Evolutionary conservation across 2,329 filamentous ascomycete species (phyloP).

Genomic region (Trichoderma citrinoviride): DNA sequence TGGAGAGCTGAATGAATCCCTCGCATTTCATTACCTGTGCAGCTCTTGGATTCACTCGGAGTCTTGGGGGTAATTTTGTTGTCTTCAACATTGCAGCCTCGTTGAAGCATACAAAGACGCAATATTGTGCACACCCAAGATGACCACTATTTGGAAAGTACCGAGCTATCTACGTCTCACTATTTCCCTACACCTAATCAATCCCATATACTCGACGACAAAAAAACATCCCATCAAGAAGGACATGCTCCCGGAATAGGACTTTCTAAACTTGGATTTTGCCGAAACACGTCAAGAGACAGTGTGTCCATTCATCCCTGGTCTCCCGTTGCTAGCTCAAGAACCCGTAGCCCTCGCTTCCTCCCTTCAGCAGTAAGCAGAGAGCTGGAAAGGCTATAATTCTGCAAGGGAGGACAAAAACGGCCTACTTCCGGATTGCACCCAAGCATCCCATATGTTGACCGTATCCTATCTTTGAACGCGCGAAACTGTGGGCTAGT

Average conservation of each 20-base stretch:
- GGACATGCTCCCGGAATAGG: too few species aligned
- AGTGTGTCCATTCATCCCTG: not conserved
- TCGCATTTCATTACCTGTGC: not conserved
- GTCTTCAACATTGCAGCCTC: too few species aligned
- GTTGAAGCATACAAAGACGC: too few species aligned
- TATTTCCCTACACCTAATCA: too few species aligned
- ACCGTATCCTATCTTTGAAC: not conserved
- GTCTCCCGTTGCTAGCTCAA: not conserved
- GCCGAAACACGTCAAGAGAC: not conserved
- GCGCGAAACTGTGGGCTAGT: not conserved
- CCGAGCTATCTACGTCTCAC: too few species aligned
- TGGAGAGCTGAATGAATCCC: not conserved
- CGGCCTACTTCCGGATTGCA: not conserved
- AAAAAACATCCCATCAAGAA: too few species aligned
- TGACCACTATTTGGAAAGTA: too few species aligned
- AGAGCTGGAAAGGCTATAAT: not conserved
- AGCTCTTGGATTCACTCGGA: not conserved
- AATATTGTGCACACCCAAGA: too few species aligned
- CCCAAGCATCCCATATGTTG: slow-evolving; percentile 12
- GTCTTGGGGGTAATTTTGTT: too few species aligned
- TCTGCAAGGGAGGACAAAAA: slow-evolving; percentile 6
- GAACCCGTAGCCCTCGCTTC: not conserved
- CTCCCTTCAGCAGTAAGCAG: not conserved
- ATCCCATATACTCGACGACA: too few species aligned
- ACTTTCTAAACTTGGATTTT: not conserved